Percentiles rank a stretch among this genome's conserved stretches.
phyloP scores from a whole-genome alignment of 148 eudicot species.

The Silene conica region DNA sequence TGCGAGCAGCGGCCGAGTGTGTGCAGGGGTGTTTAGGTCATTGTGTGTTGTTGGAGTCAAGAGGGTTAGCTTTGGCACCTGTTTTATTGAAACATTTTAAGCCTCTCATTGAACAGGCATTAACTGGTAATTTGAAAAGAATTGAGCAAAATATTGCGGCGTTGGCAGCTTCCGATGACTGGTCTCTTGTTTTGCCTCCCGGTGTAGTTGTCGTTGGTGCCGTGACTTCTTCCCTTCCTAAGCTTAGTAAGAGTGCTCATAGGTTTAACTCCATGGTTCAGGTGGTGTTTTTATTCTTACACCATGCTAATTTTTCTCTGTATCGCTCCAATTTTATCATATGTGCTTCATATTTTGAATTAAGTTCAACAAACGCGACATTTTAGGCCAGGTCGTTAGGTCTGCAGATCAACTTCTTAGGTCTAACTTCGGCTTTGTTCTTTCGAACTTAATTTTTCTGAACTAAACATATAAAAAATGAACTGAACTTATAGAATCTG shows the following conservation, averaged over 20 bases:
- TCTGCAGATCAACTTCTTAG: too few species aligned
- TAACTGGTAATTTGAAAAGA: slow-evolving; percentile 54
- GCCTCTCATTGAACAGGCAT: slow-evolving; percentile 70
- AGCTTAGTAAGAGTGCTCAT: slow-evolving; percentile 76
- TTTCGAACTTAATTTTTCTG: too few species aligned
- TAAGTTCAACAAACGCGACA: too few species aligned
- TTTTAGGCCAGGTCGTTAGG: too few species aligned
- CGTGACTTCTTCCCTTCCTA: slow-evolving; percentile 43
- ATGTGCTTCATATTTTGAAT: too few species aligned
- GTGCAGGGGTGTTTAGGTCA: slow-evolving; percentile 73
- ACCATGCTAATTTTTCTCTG: too few species aligned
- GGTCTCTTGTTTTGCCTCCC: slow-evolving; percentile 61
- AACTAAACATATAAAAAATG: too few species aligned
- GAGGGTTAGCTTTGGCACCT: slow-evolving; percentile 74
- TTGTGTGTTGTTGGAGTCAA: slow-evolving; percentile 62
- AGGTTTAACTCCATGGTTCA: slow-evolving; percentile 78
- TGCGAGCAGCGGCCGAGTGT: slow-evolving; percentile 62
- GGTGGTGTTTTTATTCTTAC: slow-evolving; percentile 30
- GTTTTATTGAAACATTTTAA: slow-evolving; percentile 56
- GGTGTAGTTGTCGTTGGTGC: slow-evolving; percentile 35
- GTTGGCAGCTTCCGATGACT: slow-evolving; percentile 76
- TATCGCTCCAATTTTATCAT: too few species aligned
- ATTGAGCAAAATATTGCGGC: slow-evolving; percentile 75
- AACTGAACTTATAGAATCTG: too few species aligned
- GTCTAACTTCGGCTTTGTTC: too few species aligned